phyloP scores from a whole-genome alignment of 306 rosid species.

The Albizia julibrissin region DNA sequence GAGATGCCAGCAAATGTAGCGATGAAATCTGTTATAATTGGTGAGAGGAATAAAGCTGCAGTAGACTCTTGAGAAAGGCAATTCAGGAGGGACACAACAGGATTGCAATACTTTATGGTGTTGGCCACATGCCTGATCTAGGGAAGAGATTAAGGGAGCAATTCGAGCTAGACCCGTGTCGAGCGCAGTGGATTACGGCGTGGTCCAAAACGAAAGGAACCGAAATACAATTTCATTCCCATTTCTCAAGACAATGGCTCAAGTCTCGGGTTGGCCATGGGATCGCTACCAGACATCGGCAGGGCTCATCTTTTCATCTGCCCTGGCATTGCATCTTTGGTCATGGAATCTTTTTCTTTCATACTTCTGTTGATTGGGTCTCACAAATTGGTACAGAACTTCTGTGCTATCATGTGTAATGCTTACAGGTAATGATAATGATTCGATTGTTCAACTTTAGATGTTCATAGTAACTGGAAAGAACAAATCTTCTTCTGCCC shows the following conservation, averaged over 20 bases:
- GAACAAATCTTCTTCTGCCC: slow-evolving; percentile 29
- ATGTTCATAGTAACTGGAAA: slow-evolving; percentile 24
- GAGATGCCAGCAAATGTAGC: slow-evolving; percentile 75
- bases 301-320: no score
- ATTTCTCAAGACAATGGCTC: no score
- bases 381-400: no score
- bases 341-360: no score
- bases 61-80: slow-evolving; percentile 61
- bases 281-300: no score
- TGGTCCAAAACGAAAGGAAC: slow-evolving; percentile 36
- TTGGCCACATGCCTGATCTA: slow-evolving; percentile 98
- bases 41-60: slow-evolving; percentile 86
- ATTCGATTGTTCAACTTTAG: no score
- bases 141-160: slow-evolving; percentile 86
- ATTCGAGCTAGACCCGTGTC: slow-evolving; percentile 70
- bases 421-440: no score
- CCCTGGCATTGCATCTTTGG: no score
- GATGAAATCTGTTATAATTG: slow-evolving; percentile 80
- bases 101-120: slow-evolving; percentile 94
- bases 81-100: slow-evolving; percentile 69
- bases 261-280: no score
- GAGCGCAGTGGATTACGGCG: slow-evolving; percentile 67
- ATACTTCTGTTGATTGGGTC: no score
- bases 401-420: no score
- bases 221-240: no score